A percentile compares a stretch with the other conserved stretches of the same genome.
phyloP scores from a whole-genome alignment of 2,329 filamentous ascomycete species.

The Aaosphaeria arxii region DNA sequence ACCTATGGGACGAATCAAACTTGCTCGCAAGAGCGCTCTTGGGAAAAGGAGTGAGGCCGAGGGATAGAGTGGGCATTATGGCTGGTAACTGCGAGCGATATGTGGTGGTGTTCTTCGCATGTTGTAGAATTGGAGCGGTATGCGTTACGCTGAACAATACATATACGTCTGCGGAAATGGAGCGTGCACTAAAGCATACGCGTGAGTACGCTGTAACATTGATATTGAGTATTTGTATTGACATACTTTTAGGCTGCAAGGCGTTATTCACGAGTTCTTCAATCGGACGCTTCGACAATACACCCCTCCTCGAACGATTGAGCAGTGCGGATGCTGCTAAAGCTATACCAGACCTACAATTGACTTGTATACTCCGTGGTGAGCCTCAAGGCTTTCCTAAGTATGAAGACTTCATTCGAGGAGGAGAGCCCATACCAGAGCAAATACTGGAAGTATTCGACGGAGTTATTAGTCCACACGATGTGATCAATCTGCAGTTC shows the following conservation, averaged over 20 bases:
- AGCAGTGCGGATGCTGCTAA: constrained; percentile 14
- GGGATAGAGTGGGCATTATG: constrained; percentile 73
- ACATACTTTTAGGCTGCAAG: constrained; percentile 56
- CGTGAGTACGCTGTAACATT: constrained; percentile 43
- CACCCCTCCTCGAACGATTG: constrained; percentile 50
- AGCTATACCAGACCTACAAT: constrained; percentile 26
- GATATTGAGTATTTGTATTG: constrained; percentile 2
- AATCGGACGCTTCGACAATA: constrained; percentile 66
- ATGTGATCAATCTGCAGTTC: constrained; percentile 38
- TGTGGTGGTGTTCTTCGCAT: constrained; percentile 67
- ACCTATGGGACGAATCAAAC: constrained; percentile 38
- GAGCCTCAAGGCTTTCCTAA: constrained; percentile 51
- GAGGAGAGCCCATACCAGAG: constrained; percentile 25
- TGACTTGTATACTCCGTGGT: constrained; percentile 30
- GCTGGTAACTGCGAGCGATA: constrained; percentile 61
- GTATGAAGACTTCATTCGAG: constrained; percentile 56
- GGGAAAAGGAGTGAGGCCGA: constrained; percentile 63
- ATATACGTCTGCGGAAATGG: constrained; percentile 70
- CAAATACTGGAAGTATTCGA: constrained; percentile 35
- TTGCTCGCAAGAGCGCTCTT: constrained; percentile 50
- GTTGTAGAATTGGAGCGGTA: constrained; percentile 49
- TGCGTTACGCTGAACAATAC: constrained; percentile 81
- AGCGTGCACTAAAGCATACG: constrained; percentile 68
- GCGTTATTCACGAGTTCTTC: constrained; percentile 69
- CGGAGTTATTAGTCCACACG: constrained; percentile 30